Evolutionary conservation across 176 grass and related monocot genomes (phyloP), one percentile per base, ranked within the genome.

Genomic region (Bothriochloa decipiens): DNA sequence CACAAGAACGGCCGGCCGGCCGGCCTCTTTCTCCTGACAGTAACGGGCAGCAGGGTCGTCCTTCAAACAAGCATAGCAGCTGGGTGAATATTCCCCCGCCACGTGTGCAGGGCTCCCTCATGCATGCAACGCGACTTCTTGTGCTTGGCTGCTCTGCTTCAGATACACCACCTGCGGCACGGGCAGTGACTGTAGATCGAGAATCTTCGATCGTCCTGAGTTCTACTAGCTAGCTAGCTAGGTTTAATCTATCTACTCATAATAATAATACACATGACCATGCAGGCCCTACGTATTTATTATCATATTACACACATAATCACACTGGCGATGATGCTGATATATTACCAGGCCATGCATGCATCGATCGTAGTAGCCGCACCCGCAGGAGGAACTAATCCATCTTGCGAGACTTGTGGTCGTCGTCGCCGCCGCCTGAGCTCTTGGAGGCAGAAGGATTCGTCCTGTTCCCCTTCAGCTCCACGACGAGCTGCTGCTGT

Each of bases 1-100:
- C 46, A 75, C 46, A 1, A 8, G 80, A 28, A 60, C 36, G 11
- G 2, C 25, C 29, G 23, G 10, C 22, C 36, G 11, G 2, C 25
- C 29, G 23, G 10, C 22, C 6, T 63, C 65, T 90, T 90, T 82
- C 65, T 36, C 16, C 26, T 14, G 88, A 86, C 78, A 72, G 78
- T 20, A 77, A 77, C 88, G 28, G 8, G 2, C 25, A 25, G 18
- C 2, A 1, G 18, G 4, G 35, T 36, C 9, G 50, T 47, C 28
- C 22, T 42, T 46, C 39, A 36, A 36, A 36, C 35, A 36, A 36
- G 18, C 32, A 0, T 25, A 61, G 57, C 8, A 0, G 11, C 8
- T 60, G 79, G 15, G 40, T 49, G 52, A 28, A 72, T 25, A 6
- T 15, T 58, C 3, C 14, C 14, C 23, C 12, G 65, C 78, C 85